Evolutionary conservation across 495 filamentous ascomycete genomes (phyloP), one percentile per base, ranked within the genome.

Genomic region (Daldinia loculata): DNA sequence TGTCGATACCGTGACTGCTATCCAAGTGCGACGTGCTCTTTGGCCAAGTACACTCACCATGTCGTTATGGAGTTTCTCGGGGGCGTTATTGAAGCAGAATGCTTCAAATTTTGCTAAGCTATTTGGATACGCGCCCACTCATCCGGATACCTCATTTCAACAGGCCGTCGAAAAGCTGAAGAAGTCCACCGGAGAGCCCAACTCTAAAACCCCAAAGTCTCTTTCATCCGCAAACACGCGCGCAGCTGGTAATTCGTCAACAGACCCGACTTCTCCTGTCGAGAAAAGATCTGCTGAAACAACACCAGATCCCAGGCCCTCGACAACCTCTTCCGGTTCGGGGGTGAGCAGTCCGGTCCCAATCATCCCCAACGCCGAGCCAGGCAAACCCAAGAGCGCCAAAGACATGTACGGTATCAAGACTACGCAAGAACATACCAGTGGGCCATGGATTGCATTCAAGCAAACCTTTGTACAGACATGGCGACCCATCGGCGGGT

Each of bases 401-500:
- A 73, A 57, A 70, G 75, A 77, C 55, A 69, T 78, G 71, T 81
- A 57, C 76, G 80, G 71, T 74, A 83, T 79, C 66, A 82, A 34
- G 64, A 76, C 52, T 43, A 79, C 63, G 77, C 65, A 66, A 50
- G 77, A 70, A 27, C 75, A 75, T 53, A 67, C 43, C 4, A 74
- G 56, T 38, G 73, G 65, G 4, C 71, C 88, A 0, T 84, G 81
- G 53, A 39, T 81, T 36, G 84, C 83, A 4, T 92, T 93, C 77
- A 84, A 79, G 59, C 63, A 77, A 27, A 86, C 81, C 29, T 80
- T 91, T 17, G 72, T 62, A 9, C 76, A 87, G 64, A 80, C 74
- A 1, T 87, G 83, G 83, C 73, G 61, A 34, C 78, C 80, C 0
- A 70, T 78, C n/a, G 56, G 38, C 12, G 58, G 75, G 3, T 77